Conservation (phyloP, 176 grass and related monocot genomes). For the Elaeis guineensis region DNA sequence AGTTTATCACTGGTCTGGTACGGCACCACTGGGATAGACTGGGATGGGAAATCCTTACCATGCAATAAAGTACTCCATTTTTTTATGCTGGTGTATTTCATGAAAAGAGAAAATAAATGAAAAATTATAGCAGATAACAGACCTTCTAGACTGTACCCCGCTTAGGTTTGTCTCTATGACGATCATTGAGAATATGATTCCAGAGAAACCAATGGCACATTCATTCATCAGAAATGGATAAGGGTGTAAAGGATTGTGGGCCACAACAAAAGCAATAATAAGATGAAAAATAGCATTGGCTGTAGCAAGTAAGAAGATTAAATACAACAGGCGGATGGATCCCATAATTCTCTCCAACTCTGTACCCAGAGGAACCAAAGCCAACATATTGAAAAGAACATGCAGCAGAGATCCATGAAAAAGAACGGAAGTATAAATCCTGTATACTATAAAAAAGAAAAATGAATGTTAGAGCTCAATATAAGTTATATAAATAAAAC, state of each 20-base stretch:
- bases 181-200: conserved; percentile 95
- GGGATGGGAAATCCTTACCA: no score
- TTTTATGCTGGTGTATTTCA: no score
- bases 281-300: conserved; percentile 89
- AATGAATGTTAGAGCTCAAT: conserved; percentile 18
- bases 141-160: conserved; percentile 87
- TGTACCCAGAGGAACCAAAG: conserved; percentile 71
- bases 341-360: conserved; percentile 99
- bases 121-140: neutral
- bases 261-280: conserved; percentile 59
- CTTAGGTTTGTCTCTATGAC: conserved; percentile 94
- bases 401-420: conserved; percentile 93
- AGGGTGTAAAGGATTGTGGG: conserved; percentile 55
- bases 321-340: conserved; percentile 79
- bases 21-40: no score
- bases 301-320: conserved; percentile 85
- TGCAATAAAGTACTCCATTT: no score
- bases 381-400: conserved; percentile 95
- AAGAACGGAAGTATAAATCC: conserved; percentile 78
- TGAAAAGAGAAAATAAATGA: no score
- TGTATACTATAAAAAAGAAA: conserved; percentile 56
- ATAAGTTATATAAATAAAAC: neutral
- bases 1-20: no score
- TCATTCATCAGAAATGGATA: conserved; percentile 45
- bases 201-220: conserved; percentile 96